Evolutionary conservation across 352 stramenopile species (phyloP).

Genomic region (Pythium coloratum): DNA sequence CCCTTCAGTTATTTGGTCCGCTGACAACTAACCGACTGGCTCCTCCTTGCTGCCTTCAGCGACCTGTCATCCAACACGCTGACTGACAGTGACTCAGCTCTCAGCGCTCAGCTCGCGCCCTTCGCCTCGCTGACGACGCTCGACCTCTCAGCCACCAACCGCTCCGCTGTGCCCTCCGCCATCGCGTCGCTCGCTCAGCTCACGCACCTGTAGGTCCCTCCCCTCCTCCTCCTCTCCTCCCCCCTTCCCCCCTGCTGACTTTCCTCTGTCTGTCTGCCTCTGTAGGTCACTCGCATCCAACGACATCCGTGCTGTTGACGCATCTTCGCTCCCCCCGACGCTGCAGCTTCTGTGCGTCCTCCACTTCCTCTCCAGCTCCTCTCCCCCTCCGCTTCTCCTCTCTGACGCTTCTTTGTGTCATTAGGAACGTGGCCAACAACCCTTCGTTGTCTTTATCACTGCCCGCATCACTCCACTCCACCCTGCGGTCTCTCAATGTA

Average conservation of each 20-base stretch:
- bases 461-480: not conserved
- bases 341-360: conserved; percentile 19
- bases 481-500: conserved; percentile 14
- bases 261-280: not conserved
- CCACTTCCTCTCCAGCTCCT: not conserved
- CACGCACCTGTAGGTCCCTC: conserved; percentile 15
- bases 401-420: not conserved
- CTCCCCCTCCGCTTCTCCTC: not conserved
- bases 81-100: not conserved
- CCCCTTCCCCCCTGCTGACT: not conserved
- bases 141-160: conserved; percentile 21
- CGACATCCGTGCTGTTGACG: conserved; percentile 4
- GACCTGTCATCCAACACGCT: conserved; percentile 24
- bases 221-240: no score
- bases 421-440: conserved; percentile 19
- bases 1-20: no score
- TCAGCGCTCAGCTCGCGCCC: not conserved
- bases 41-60: not conserved
- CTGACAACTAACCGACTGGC: not conserved
- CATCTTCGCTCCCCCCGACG: conserved; percentile 3
- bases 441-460: conserved; percentile 1
- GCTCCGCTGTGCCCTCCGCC: conserved; percentile 1
- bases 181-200: conserved; percentile 6
- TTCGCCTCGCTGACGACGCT: conserved; percentile 12
- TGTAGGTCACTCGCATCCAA: conserved; percentile 21